Base-by-base conservation (phyloP, 2,329 filamentous ascomycete species). In the Monascus ruber region DNA sequence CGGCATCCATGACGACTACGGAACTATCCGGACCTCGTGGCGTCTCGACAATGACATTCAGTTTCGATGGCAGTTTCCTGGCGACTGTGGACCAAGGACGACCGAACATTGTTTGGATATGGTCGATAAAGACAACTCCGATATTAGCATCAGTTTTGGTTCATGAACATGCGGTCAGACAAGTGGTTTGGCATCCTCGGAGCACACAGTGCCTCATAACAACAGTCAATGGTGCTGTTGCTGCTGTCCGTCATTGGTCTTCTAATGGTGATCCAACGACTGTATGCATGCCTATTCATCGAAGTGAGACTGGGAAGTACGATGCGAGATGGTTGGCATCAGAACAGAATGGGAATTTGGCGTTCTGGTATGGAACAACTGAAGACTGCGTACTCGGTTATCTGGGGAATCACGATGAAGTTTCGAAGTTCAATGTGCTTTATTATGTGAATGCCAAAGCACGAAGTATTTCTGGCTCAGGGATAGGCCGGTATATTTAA, bases 71-170 rank as follows among this genome's bases (percentile, higher is more conserved):
- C 4, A 49, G 36, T 1, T 47, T 65, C 8, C 43, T 68, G 9
- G 63, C 60, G 6, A 65, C 60, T 2, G 54, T 63, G 31, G 59
- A 63, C 39, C 58, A 63, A n/a, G 50, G 52, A 24, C 55, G 60
- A 5, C 60, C 65, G 9, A 65, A 66, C 39, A 62, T 68, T 11
- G 55, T 65, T 17, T 69, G 66, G 65, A 61, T 69, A 42, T 69
- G 66, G 65, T 56, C 58, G 4, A 36, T 66, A 35, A 50, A 56
- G 28, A 40, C 36, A 4, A 47, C 51, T 0, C 49, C 56, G 2
- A 47, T 39, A 5, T 47, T 64, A 6, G 38, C 51, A 5, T 62
- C 64, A n/a, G 55, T 54, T 4, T 42, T 69, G 1, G 59, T 68
- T 11, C 65, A 68, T 36, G 64, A 66, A 34, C 57, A 64, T 31